Conservation (phyloP, 768 basidiomycete genomes). For the Rubroboletus satanas region DNA sequence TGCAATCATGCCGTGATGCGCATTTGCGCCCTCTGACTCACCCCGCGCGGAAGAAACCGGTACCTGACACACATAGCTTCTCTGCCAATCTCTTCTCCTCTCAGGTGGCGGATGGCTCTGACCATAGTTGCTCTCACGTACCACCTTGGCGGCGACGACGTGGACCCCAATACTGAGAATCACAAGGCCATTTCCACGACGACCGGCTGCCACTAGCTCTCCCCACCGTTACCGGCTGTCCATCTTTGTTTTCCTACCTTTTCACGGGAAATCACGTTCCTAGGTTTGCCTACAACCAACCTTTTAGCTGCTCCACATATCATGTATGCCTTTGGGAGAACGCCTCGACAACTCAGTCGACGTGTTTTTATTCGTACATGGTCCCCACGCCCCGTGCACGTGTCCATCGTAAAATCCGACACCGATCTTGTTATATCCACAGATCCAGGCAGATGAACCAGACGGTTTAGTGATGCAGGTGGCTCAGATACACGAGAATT, state of each 20-base stretch:
- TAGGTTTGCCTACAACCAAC: neutral
- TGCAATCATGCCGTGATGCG: constrained; percentile 1
- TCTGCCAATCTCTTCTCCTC: neutral
- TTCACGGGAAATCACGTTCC: neutral
- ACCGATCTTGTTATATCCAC: neutral
- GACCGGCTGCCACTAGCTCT: constrained; percentile 6
- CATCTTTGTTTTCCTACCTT: neutral
- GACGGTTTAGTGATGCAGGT: neutral
- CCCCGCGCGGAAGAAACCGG: constrained; percentile 17
- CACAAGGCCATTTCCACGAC: constrained; percentile 16
- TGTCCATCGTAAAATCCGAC: neutral
- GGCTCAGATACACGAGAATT: neutral
- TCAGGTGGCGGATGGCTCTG: neutral
- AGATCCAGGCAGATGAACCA: neutral
- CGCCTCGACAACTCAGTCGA: neutral
- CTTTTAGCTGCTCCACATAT: neutral
- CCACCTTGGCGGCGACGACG: constrained; percentile 11
- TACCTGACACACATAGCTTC: constrained; percentile 1
- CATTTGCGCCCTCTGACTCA: neutral
- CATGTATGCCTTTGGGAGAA: neutral
- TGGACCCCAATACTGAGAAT: constrained; percentile 2
- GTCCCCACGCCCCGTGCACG: neutral
- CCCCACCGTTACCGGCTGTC: neutral
- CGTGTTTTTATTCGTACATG: neutral
- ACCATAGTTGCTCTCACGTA: constrained; percentile 3